Percentiles rank a stretch among this genome's conserved stretches.
These are phyloP conservation scores for Spinellus fusiger DNA, from an alignment of 192 early-diverging fungal species.

Conservation along the genomic window DNA sequence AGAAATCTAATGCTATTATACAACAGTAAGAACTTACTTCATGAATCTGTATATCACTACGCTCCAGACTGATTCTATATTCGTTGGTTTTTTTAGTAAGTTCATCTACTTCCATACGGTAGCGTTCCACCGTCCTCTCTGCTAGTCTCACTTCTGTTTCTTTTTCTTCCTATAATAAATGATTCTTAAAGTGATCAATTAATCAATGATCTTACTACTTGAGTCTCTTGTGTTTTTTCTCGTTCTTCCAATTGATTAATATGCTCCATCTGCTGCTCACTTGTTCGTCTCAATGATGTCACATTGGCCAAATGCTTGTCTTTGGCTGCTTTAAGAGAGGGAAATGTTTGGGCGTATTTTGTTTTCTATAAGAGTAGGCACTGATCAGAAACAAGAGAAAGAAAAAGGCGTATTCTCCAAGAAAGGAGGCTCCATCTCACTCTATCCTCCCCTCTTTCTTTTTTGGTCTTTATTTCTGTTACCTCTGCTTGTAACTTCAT, in stretches of 20 bases:
- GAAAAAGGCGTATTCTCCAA: neutral
- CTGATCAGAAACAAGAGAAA: no score
- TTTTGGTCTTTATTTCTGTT: neutral
- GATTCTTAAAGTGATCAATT: neutral
- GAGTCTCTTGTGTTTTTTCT: conserved; percentile 60
- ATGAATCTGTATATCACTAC: conserved; percentile 45
- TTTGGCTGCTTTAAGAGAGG: conserved; percentile 60
- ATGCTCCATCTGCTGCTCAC: conserved; percentile 81
- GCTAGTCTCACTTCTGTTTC: conserved; percentile 62
- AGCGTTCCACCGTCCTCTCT: conserved; percentile 38
- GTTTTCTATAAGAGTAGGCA: conserved; percentile 43
- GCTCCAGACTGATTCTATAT: conserved; percentile 57
- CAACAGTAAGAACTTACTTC: conserved; percentile 37
- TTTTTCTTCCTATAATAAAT: conserved; percentile 36
- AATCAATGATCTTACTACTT: conserved; percentile 47
- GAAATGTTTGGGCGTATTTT: conserved; percentile 82
- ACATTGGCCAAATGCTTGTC: conserved; percentile 58
- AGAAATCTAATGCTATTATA: conserved; percentile 6
- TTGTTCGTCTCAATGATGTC: conserved; percentile 65
- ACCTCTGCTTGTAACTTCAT: conserved; percentile 70
- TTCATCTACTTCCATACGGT: conserved; percentile 51
- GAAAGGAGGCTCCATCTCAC: no score
- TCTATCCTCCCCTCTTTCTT: no score
- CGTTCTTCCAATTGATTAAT: conserved; percentile 75
- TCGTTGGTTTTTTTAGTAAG: conserved; percentile 52